Base-by-base conservation (phyloP, 2,329 filamentous ascomycete genomes). In the Colletotrichum agaves region DNA sequence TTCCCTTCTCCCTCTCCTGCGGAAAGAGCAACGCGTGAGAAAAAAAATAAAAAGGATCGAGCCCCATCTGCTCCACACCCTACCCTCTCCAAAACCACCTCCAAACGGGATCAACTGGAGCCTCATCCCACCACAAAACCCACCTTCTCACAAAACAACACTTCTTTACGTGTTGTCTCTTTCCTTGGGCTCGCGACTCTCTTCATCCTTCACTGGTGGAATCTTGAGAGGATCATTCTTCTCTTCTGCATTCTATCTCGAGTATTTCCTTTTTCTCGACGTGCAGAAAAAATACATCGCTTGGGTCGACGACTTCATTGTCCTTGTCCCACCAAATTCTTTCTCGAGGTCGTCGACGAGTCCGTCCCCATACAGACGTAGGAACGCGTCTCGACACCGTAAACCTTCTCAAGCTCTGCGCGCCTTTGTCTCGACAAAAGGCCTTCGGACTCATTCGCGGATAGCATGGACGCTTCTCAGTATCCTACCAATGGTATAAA, bases 401-500 rank as follows among this genome's bases (percentile, higher is more conserved):
- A 35, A 35, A 69, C 33, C 60, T 58, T 58, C 44, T 58, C 49
- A 55, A 44, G 47, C 66, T 67, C 66, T 61, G 62, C 56, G 66
- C 66, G 66, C 62, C 57, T 65, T 69, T 67, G 62, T 69, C 56
- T 67, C 66, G 61, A 69, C 65, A 67, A 67, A 67, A 65, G 66
- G 66, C 61, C 57, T 41, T 46, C 62, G 52, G 56, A 62, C 35
- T 53, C 21, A 35, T 17, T 21, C 27, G 59, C 43, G 65, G 66
- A 75, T 77, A 83, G 80, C 79, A 87, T 87, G 85, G 84, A 87
- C 82, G 82, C 81, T 79, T 80, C 81, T 76, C 82, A 84, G 73
- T 85, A 85, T 75, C 81, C 82, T 78, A 80, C 84, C 79, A 85
- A 86, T 82, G 82, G 81, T 80, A 83, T 87, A 84, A 85, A 84